These are phyloP conservation scores for Irpex lacteus DNA, from an alignment of 1,284 basidiomycete genomes.

Conservation along the genomic window DNA sequence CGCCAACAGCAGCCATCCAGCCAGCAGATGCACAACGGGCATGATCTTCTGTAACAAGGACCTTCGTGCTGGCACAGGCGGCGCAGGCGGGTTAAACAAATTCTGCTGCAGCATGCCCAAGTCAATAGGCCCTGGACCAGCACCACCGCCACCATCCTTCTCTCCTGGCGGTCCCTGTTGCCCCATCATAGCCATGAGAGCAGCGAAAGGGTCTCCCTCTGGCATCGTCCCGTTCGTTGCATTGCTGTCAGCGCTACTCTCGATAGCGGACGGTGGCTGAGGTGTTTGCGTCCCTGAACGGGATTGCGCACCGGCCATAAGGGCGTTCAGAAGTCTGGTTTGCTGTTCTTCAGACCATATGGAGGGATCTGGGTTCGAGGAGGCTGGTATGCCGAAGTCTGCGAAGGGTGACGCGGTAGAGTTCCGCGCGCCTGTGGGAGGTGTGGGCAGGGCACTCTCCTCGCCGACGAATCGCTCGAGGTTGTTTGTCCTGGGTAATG, in stretches of 20 bases:
- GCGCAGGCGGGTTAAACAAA: constrained; percentile 13
- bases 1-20: constrained; percentile 59
- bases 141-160: neutral
- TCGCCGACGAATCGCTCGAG: constrained; percentile 63
- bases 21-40: constrained; percentile 61
- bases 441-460: constrained; percentile 47
- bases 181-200: constrained; percentile 30
- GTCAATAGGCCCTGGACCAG: constrained; percentile 8
- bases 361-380: constrained; percentile 40
- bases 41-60: constrained; percentile 57
- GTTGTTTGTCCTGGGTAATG: constrained; percentile 24
- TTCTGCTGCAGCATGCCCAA: constrained; percentile 14
- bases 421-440: constrained; percentile 28
- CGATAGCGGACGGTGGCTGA: neutral
- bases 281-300: constrained; percentile 11
- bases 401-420: constrained; percentile 15
- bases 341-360: constrained; percentile 68
- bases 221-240: constrained; percentile 4
- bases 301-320: constrained; percentile 41
- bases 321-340: constrained; percentile 58
- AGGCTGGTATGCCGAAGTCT: constrained; percentile 11
- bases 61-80: constrained; percentile 28
- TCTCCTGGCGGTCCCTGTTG: constrained; percentile 12
- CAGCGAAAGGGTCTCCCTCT: constrained; percentile 29
- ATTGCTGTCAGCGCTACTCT: neutral